Evolutionary conservation across 2,329 filamentous ascomycete species (phyloP), one percentile per base, ranked within the genome.

Genomic region (Microcera coccophila): DNA sequence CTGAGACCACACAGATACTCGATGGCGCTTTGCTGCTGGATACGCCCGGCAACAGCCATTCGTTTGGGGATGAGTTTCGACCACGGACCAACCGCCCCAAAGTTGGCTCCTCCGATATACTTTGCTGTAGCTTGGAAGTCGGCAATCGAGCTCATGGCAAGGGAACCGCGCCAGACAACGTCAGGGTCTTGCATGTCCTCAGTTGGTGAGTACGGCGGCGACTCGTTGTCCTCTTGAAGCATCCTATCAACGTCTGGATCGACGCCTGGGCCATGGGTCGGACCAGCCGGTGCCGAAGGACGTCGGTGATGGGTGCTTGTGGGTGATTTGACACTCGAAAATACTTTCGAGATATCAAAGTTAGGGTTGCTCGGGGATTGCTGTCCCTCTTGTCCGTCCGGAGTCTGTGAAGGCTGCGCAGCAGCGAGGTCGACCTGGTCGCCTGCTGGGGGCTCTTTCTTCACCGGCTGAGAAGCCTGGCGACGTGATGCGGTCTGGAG

Each of bases 181-280:
- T 82, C 79, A 0, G 85, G 84, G 50, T 91, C 80, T 5, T 64
- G 58, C 1, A 78, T 71, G 48, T 84, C 81, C 49, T 93, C 88
- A 2, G 82, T 83, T 0, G 90, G 88, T 0, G 87, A 90, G 62
- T 95, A 95, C 1, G 86, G 85, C 2, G 87, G 86, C 2, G 87
- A 90, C 12, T 85, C 79, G 36, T 86, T 86, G 20, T 84, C 82
- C 47, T 95, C 89, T 57, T 90, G 80, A 7, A 97, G 78, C 54
- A 98, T 73, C 31, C 89, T 81, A 62, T 98, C 93, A 16, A 98
- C 87, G 47, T 97, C 93, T 3, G 87, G 79, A 63, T 98, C 91
- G 12, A 86, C 81, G 14, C 80, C 85, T 1, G 84, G 77, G 2
- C 82, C 79, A 42, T 71, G 68, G 5, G 71, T 66, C 12, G 70